A percentile compares a stretch with the other conserved stretches of the same genome.
Conservation (phyloP, 2,329 filamentous ascomycete species). For the Penicillium psychrosexuale region DNA sequence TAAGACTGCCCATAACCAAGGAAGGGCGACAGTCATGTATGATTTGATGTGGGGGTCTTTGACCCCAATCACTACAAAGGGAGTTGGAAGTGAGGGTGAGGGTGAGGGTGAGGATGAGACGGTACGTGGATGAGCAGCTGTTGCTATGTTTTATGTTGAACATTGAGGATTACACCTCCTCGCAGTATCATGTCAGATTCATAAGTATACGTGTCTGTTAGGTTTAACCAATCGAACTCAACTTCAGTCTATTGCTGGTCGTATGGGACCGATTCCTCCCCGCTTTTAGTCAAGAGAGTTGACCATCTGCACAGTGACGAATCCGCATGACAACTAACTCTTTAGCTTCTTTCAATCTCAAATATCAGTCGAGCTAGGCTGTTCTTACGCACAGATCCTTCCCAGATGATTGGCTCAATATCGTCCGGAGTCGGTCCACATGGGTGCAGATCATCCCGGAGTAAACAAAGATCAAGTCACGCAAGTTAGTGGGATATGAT, state of each 20-base stretch:
- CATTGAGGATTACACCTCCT: background rate
- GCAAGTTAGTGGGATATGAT: slow-evolving; percentile 1
- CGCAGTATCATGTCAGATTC: background rate
- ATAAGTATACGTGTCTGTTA: background rate
- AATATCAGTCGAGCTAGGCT: background rate
- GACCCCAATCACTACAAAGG: background rate
- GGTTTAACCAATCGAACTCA: background rate
- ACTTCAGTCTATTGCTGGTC: background rate
- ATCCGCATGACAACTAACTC: background rate
- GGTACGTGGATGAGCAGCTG: background rate
- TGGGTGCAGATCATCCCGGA: slow-evolving; percentile 4
- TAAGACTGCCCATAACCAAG: background rate
- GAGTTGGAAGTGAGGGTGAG: no score
- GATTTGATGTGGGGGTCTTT: background rate
- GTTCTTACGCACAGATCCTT: background rate
- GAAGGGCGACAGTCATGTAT: background rate
- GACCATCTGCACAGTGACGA: background rate
- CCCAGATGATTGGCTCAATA: background rate
- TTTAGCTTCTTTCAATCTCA: background rate
- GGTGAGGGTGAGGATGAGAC: no score
- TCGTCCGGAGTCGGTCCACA: slow-evolving; percentile 1
- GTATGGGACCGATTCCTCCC: background rate
- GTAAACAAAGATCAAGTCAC: slow-evolving; percentile 10
- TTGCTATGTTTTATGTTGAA: background rate
- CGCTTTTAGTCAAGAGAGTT: background rate